Percentiles rank a stretch among this genome's conserved stretches.
Evolutionary conservation across 2,329 filamentous ascomycete species (phyloP).

Genomic region (Drechslerella stenobrocha): DNA sequence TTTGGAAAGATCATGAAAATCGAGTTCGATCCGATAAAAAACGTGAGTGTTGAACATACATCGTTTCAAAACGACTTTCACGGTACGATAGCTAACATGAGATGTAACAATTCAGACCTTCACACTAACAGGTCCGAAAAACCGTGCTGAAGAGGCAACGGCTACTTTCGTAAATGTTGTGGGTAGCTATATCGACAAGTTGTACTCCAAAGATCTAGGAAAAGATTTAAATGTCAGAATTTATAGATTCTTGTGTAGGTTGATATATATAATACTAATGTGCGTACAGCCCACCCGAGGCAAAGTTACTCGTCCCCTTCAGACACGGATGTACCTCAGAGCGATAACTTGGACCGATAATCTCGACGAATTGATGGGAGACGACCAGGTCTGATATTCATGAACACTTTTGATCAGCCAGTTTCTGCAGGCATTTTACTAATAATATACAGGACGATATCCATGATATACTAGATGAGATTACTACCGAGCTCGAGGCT

Average conservation of each 20-base stretch:
- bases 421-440: not conserved
- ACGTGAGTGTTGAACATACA: constrained; percentile 17
- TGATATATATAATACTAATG: not conserved
- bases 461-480: constrained; percentile 27
- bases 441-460: constrained; percentile 26
- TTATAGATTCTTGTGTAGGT: not conserved
- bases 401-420: not conserved
- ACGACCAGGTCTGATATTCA: constrained; percentile 12
- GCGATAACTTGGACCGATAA: constrained; percentile 34
- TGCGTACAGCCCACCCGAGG: constrained; percentile 13
- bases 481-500: constrained; percentile 7
- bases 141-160: constrained; percentile 14
- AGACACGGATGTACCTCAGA: constrained; percentile 33
- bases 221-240: constrained; percentile 16
- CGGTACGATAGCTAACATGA: not conserved
- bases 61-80: too few species aligned
- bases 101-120: constrained; percentile 27
- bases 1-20: constrained; percentile 32
- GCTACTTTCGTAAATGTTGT: constrained; percentile 21
- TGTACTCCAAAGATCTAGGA: constrained; percentile 12
- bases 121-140: constrained; percentile 28
- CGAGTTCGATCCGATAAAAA: constrained; percentile 30
- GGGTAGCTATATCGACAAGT: constrained; percentile 18
- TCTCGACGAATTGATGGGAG: constrained; percentile 19
- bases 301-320: constrained; percentile 23